Base-by-base conservation (phyloP, 31 red algal species). In the Endocladia muricata region DNA sequence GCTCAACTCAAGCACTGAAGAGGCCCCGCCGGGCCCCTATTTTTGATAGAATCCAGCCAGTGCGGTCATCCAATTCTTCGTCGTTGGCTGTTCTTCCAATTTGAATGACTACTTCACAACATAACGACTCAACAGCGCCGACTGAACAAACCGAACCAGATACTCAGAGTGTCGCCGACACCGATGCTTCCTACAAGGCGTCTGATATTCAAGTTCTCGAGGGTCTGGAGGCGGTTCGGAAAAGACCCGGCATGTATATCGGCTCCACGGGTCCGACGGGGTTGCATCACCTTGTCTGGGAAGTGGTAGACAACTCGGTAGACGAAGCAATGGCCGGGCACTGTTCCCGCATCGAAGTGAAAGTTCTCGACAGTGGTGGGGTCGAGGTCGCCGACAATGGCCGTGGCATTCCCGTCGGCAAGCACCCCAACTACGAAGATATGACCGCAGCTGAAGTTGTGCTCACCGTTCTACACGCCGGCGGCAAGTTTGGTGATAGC, bases 201-300 rank as follows among this genome's bases (percentile, higher is more conserved):
- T 29, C 21, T 39, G n/a, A 29, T 37, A 77, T 77, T 39, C 32
- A 40, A 23, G 74, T 66, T 28, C 56, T 77, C 28, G 56, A 77
- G 66, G 74, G 74, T 32, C 74, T 77, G 23, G 25, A 77, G 28
- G 74, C 74, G 22, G 74, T 77, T 39, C 55, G 74, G 22, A 65
- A 67, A 41, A 31, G 74, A 35, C 74, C 74, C 56, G 74, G 74
- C 57, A 77, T 77, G 74, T 77, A 77, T 41, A 66, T 77, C 29
- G 74, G 74, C n/a, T 28, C 25, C 42, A 77, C 74, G 22, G 57
- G 42, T 36, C n/a, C n/a, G 21, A 39, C 33, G 25, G 74, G 74
- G 32, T 57, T 77, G 22, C 74, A 77, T 65, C 74, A 77, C 74
- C 44, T 77, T 21, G 74, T 77, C 25, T 77, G 28, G 22, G 74